Percentiles rank a stretch among this genome's conserved stretches.
phyloP scores from a whole-genome alignment of 345 rosid genomes.

The Moricandia arvensis region DNA sequence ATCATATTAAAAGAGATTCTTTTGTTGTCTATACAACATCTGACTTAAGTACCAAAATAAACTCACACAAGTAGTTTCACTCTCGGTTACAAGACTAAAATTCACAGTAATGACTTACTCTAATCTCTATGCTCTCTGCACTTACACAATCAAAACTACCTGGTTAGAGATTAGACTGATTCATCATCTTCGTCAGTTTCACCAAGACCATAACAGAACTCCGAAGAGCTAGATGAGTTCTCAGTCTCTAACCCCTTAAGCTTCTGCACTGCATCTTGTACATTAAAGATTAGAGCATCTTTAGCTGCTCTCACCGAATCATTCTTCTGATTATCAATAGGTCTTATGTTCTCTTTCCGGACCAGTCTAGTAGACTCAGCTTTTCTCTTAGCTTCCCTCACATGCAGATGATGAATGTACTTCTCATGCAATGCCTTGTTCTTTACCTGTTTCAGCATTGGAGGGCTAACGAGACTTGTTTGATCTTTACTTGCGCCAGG shows the following conservation, averaged over 20 bases:
- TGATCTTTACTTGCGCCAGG: too few relatives aligned
- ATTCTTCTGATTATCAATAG: conserved; percentile 27
- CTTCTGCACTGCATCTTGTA: conserved; percentile 12
- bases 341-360: conserved; percentile 49
- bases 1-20: too few relatives aligned
- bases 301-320: conserved; percentile 56
- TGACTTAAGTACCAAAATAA: background rate
- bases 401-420: conserved; percentile 65
- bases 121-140: background rate
- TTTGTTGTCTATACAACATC: conserved; percentile 9
- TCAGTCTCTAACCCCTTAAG: background rate
- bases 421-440: conserved; percentile 74
- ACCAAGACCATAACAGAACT: conserved; percentile 32
- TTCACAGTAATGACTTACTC: conserved; percentile 1
- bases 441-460: conserved; percentile 59
- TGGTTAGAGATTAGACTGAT: conserved; percentile 14
- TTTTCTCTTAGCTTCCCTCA: conserved; percentile 76
- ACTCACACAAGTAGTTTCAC: conserved; percentile 15
- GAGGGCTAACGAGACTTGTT: conserved; percentile 50
- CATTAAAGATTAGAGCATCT: conserved; percentile 50
- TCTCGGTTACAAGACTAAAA: conserved; percentile 22
- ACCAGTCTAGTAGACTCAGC: conserved; percentile 31
- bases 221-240: conserved; percentile 36
- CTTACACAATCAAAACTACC: conserved; percentile 1
- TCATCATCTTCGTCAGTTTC: conserved; percentile 39